Evolutionary conservation across 2,329 filamentous ascomycete species (phyloP), one percentile per base, ranked within the genome.

Genomic region (Madurella fahalii): DNA sequence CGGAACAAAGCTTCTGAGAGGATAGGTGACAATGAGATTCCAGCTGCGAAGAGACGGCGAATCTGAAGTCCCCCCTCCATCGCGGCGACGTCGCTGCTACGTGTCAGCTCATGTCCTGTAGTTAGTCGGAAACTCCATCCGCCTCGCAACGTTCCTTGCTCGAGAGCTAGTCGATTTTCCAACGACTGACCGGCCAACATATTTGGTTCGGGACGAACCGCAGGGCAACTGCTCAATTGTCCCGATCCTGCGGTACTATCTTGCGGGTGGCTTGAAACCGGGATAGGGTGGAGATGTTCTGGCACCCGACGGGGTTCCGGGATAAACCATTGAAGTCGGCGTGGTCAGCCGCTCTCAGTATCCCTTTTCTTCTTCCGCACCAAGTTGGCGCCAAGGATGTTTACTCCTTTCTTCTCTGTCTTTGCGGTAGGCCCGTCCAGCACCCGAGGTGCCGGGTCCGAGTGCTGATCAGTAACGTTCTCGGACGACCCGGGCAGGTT

Each of bases 281-380:
- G 25, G 7, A 25, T 25, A 25, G 3, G 4, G 3, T 25, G 25
- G 25, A 4, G 7, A 7, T 7, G 4, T 7, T 25, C 25, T 25
- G 7, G 25, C 25, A 7, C 7, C 25, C 25, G 25, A 25, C 3
- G 25, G 25, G 25, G 25, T 7, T 25, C 7, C 25, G 3, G 25
- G 7, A 25, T 20, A 47, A 37, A 31, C 45, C 31, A 7, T 25
- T 4, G 25, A 25, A 25, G 25, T 7, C 7, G 7, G 25, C 25
- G 25, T 4, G 7, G 25, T 44, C 50, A 52, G 5, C 61, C 59
- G 13, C 58, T 51, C 30, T 54, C 60, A 15, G 50, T 50, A 15
- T 60, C 67, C 62, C 78, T 81, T 34, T 70, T 70, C 68, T 80
- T 83, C 68, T 78, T 83, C 53, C 76, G 71, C 40, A 82, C 70